Percentiles rank a stretch among this genome's conserved stretches.
phyloP scores from a whole-genome alignment of 2,329 filamentous ascomycete genomes.

The Magnaporthiopsis poae region DNA sequence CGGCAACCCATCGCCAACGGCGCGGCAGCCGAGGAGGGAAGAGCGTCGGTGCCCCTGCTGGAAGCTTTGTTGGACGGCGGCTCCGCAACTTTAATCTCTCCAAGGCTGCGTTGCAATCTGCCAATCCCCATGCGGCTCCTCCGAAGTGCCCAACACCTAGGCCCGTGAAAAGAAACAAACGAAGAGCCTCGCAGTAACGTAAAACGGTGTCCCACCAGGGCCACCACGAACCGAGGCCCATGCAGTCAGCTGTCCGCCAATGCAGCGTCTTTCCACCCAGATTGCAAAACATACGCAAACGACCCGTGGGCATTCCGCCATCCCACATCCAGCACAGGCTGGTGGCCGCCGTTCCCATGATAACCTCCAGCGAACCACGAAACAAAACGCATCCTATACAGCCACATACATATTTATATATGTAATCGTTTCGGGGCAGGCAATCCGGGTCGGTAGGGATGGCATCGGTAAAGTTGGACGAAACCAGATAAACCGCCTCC shows the following conservation, averaged over 20 bases:
- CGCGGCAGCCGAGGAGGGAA: background rate
- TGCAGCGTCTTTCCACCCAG: background rate
- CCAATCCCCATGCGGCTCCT: background rate
- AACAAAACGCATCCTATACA: background rate
- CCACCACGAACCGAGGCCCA: background rate
- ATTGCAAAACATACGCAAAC: background rate
- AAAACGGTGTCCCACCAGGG: background rate
- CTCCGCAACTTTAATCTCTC: constrained; percentile 1
- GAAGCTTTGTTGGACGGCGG: background rate
- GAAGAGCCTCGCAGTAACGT: background rate
- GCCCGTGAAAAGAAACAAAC: background rate
- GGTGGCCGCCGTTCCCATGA: background rate
- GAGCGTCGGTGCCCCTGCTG: background rate
- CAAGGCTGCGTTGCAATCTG: background rate
- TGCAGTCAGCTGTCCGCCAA: too few species aligned
- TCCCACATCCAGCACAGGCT: too few species aligned
- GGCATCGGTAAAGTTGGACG: background rate
- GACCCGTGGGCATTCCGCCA: background rate
- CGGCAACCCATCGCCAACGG: background rate
- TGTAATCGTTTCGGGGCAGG: background rate
- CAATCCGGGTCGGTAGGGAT: background rate
- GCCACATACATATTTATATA: background rate
- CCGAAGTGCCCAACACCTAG: background rate
- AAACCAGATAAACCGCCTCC: background rate
- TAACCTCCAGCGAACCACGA: background rate